phyloP scores from a whole-genome alignment of 2,329 filamentous ascomycete genomes.

The Sarocladium brachiariae region DNA sequence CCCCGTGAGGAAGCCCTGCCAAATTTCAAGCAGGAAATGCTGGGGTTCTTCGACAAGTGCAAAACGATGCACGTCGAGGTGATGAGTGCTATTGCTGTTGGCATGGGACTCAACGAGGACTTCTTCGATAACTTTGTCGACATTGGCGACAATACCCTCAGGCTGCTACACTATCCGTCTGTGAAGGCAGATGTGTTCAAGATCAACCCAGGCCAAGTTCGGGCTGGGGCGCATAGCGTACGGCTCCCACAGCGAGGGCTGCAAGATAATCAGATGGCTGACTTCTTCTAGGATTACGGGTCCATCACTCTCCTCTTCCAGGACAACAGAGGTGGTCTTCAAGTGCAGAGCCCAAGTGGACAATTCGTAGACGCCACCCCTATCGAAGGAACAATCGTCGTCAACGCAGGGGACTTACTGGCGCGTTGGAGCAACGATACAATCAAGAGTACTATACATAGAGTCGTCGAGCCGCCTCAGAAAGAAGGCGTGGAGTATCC shows the following conservation, averaged over 20 bases:
- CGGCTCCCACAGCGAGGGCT: constrained; percentile 11
- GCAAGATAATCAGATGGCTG: neutral
- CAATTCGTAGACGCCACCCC: constrained; percentile 78
- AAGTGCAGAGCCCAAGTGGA: constrained; percentile 63
- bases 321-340: constrained; percentile 47
- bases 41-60: constrained; percentile 66
- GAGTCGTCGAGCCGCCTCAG: constrained; percentile 77
- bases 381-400: constrained; percentile 72
- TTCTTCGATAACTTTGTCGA: constrained; percentile 76
- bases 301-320: constrained; percentile 58
- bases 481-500: constrained; percentile 56
- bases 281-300: constrained; percentile 41
- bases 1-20: constrained; percentile 40
- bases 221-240: constrained; percentile 69
- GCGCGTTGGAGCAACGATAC: constrained; percentile 86
- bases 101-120: constrained; percentile 60
- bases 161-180: constrained; percentile 70
- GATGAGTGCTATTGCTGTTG: constrained; percentile 80
- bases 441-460: constrained; percentile 84
- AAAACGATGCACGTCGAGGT: constrained; percentile 68
- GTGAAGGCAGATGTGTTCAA: constrained; percentile 60
- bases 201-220: constrained; percentile 60
- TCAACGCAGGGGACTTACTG: constrained; percentile 84
- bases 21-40: constrained; percentile 67
- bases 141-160: constrained; percentile 62